Base-by-base conservation (phyloP, 352 stramenopile species). In the Bremia lactucae region DNA sequence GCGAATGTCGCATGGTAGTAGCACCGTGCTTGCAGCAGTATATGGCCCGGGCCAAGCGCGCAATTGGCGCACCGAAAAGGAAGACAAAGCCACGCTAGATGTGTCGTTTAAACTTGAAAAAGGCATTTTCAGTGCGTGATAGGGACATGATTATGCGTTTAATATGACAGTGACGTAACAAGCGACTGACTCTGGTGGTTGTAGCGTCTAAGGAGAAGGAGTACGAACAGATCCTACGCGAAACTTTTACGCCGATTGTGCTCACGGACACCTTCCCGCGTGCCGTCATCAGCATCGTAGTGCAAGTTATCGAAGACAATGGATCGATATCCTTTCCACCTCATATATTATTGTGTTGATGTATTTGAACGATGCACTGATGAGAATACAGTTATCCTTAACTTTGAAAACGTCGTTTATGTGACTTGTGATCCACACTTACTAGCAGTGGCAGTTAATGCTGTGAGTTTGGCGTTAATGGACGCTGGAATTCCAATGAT, bases 231-330 rank as follows among this genome's bases (percentile, higher is more conserved):
- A 68, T 90, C 35, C 77, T 90, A 38, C 72, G 75, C 6, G 49
- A 85, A 46, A 87, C 76, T 15, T 90, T 88, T 47, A 65, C 74
- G 45, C 68, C 75, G 14, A 52, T 87, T 18, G 55, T 90, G 35
- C 34, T 86, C 28, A 65, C 62, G 11, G 69, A 87, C 31, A 78
- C 57, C n/a, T 90, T 72, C 55, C 72, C 78, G 29, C 75, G 78
- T 41, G 74, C 78, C n/a, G 64, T 91, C 29, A 87, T 91, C 62
- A 86, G 73, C 58, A 79, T 91, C 52, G 70, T 87, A 21, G 74
- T 91, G 21, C 78, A 91, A 69, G 74, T 91, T 29, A 70, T 91
- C 41, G 73, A 91, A 47, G 73, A 88, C 59, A 71, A 85, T 49
- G 78, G 78, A 34, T 86, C 78, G 28, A 72, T 81, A 74, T 74